Evolutionary conservation across 2,329 filamentous ascomycete genomes (phyloP).

Genomic region (Sarocladium kiliense): DNA sequence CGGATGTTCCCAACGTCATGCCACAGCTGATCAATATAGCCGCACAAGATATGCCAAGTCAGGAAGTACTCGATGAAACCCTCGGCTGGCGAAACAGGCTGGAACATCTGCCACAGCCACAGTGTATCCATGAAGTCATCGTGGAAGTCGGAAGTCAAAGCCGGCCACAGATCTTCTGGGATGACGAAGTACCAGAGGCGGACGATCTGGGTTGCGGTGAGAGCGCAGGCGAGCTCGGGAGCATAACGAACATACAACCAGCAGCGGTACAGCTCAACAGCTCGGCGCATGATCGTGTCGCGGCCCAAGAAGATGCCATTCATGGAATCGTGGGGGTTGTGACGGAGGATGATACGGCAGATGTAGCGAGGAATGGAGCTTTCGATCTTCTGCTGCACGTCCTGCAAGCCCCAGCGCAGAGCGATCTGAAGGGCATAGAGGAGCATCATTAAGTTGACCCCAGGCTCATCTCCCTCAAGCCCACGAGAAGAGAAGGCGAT

Average conservation of each 20-base stretch:
- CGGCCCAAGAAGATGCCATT: not conserved
- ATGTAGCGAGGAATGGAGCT: constrained; percentile 18
- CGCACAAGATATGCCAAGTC: not conserved
- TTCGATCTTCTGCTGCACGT: constrained; percentile 16
- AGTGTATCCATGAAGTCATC: not conserved
- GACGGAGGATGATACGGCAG: constrained; percentile 15
- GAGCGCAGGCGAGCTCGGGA: not conserved
- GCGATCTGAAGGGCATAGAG: constrained; percentile 14
- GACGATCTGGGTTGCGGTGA: not conserved
- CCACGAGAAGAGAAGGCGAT: constrained; percentile 12
- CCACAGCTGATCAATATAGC: no score
- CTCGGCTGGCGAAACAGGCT: not conserved
- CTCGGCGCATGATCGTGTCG: not conserved
- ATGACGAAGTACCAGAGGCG: not conserved
- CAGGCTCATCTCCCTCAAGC: constrained; percentile 16
- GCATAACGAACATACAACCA: not conserved
- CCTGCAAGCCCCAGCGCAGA: constrained; percentile 13
- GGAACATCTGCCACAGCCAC: no score
- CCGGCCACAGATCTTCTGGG: not conserved
- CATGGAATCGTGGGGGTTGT: constrained; percentile 13
- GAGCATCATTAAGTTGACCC: constrained; percentile 19
- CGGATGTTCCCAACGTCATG: no score
- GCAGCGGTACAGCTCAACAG: not conserved
- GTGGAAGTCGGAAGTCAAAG: not conserved
- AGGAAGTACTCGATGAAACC: not conserved